These are phyloP conservation scores for Xylaria acuta DNA, from an alignment of 495 filamentous ascomycete species.

Conservation along the genomic window DNA sequence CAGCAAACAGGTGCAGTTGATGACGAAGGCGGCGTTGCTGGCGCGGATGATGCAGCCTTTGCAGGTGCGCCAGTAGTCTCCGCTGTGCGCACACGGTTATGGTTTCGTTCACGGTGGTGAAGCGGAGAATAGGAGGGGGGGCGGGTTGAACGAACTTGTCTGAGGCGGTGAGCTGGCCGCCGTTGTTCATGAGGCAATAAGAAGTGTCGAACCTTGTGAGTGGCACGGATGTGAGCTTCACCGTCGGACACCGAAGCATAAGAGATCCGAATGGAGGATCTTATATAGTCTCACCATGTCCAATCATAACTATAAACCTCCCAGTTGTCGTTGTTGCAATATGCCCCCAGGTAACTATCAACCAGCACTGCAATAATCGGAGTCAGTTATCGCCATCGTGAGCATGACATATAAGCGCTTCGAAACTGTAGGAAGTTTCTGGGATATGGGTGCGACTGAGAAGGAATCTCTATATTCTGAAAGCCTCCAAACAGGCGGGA, in stretches of 20 bases:
- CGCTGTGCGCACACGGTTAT: conserved; percentile 26
- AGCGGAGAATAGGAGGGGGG: background rate
- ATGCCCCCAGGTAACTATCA: conserved; percentile 38
- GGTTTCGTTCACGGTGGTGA: background rate
- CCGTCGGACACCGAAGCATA: background rate
- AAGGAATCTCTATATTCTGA: background rate
- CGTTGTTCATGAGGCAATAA: conserved; percentile 37
- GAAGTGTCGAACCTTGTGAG: conserved; percentile 40
- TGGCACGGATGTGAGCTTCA: conserved; percentile 24
- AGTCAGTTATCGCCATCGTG: background rate
- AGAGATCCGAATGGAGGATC: background rate
- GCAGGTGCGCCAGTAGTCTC: conserved; percentile 40
- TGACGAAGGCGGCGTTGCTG: conserved; percentile 31
- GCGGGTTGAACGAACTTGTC: conserved; percentile 20
- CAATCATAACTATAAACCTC: conserved; percentile 39
- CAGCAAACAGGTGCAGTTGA: conserved; percentile 37
- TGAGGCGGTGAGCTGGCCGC: conserved; percentile 36
- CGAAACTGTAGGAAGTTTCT: too few species aligned
- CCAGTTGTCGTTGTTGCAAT: conserved; percentile 43
- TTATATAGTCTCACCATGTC: conserved; percentile 35
- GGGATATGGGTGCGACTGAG: background rate
- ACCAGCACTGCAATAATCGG: conserved; percentile 23
- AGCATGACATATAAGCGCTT: background rate
- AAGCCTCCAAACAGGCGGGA: background rate
- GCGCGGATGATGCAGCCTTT: conserved; percentile 32